Evolutionary conservation across 768 basidiomycete genomes (phyloP).

Genomic region (Trametes cingulata): DNA sequence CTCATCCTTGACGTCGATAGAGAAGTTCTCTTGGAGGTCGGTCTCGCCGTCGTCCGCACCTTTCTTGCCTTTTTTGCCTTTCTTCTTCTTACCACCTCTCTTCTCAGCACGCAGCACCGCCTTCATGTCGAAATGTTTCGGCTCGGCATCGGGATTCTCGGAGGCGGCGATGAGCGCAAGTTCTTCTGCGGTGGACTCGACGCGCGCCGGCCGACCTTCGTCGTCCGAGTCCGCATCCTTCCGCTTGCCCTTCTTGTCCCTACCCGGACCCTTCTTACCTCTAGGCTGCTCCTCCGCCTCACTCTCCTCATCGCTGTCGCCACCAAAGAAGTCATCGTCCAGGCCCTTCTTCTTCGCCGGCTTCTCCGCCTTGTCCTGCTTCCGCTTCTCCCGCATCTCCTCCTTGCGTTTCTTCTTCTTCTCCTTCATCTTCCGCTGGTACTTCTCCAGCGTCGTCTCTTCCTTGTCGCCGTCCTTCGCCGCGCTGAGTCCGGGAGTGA

Average conservation of each 20-base stretch:
- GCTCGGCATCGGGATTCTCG: constrained; percentile 53
- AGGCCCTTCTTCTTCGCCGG: constrained; percentile 31
- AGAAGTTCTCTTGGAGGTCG: constrained; percentile 80
- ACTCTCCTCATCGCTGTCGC: constrained; percentile 30
- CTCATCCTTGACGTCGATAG: constrained; percentile 81
- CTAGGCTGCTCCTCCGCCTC: constrained; percentile 20
- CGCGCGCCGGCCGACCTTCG: constrained; percentile 30
- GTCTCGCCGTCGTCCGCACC: constrained; percentile 51
- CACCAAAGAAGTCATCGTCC: constrained; percentile 13
- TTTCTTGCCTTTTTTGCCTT: constrained; percentile 46
- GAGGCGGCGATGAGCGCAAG: constrained; percentile 62
- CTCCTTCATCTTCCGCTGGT: constrained; percentile 88
- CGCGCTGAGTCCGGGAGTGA: constrained; percentile 78
- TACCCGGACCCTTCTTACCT: constrained; percentile 22
- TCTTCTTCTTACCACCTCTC: constrained; percentile 42
- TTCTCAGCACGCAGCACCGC: constrained; percentile 88
- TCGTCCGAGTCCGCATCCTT: constrained; percentile 23
- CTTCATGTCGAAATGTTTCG: constrained; percentile 88
- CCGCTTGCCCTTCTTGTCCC: constrained; percentile 23
- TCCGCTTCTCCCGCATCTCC: constrained; percentile 47
- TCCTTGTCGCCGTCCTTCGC: constrained; percentile 49
- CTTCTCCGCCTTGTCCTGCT: constrained; percentile 32
- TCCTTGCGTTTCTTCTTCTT: constrained; percentile 82
- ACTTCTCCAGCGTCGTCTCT: constrained; percentile 89
- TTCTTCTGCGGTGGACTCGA: constrained; percentile 60